These are phyloP conservation scores for Fusarium anthophilum DNA, from an alignment of 2,329 filamentous ascomycete genomes.

Conservation along the genomic window DNA sequence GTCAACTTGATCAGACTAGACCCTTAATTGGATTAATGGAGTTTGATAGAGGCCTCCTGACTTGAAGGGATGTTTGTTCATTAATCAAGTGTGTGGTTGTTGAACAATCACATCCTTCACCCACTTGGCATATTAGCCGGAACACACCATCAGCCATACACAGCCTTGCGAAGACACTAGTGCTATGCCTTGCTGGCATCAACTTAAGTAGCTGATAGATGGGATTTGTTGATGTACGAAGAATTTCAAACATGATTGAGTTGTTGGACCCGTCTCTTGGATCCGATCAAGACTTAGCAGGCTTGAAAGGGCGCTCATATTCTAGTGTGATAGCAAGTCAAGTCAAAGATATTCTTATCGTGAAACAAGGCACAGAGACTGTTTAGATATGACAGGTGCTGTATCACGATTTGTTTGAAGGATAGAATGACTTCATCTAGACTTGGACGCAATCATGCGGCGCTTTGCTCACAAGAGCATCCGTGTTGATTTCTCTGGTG, in stretches of 20 bases:
- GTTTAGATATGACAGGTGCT: neutral
- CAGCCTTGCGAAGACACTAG: neutral
- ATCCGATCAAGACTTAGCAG: neutral
- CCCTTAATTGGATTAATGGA: neutral
- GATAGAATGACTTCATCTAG: neutral
- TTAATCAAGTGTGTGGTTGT: neutral
- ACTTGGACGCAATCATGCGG: neutral
- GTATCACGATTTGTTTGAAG: neutral
- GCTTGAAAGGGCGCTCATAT: neutral
- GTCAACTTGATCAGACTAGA: neutral
- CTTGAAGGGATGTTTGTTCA: neutral
- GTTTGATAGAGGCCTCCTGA: neutral
- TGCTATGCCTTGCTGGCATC: neutral
- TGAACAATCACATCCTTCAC: neutral
- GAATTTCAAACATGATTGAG: slow-evolving; percentile 1
- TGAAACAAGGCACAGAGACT: neutral
- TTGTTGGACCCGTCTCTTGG: neutral
- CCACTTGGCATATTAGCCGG: slow-evolving; percentile 2
- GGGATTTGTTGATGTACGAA: neutral
- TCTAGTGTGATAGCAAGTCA: neutral
- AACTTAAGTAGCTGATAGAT: neutral
- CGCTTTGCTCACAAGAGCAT: neutral
- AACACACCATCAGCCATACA: neutral
- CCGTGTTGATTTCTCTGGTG: neutral
- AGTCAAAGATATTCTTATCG: neutral